Conservation (phyloP, 371 early-diverging fungal genomes). For the Mucor indicus region DNA sequence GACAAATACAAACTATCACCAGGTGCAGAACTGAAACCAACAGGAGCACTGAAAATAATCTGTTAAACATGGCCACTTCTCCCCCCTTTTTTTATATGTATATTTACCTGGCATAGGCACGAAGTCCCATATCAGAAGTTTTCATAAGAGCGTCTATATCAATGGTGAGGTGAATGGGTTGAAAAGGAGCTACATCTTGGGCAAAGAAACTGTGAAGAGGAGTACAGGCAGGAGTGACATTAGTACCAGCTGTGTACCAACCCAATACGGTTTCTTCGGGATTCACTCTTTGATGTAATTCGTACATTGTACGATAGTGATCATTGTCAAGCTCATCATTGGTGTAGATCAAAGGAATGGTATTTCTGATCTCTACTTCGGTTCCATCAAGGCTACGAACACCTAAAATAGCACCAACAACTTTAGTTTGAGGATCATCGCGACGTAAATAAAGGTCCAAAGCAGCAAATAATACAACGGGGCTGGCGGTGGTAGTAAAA, state of each 20-base stretch:
- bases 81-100: background rate
- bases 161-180: conserved; percentile 84
- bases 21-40: conserved; percentile 64
- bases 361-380: conserved; percentile 84
- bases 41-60: conserved; percentile 53
- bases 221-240: conserved; percentile 73
- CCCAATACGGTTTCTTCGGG: conserved; percentile 90
- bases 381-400: conserved; percentile 81
- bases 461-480: conserved; percentile 88
- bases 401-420: conserved; percentile 88
- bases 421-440: conserved; percentile 76
- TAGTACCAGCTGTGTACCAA: conserved; percentile 84
- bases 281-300: conserved; percentile 85
- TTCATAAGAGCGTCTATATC: conserved; percentile 72
- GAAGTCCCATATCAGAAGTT: conserved; percentile 70
- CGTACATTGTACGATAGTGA: conserved; percentile 82
- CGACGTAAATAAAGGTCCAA: conserved; percentile 91
- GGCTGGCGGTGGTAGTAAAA: conserved; percentile 67
- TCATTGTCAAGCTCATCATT: conserved; percentile 82
- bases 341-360: conserved; percentile 82
- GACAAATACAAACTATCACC: conserved; percentile 85
- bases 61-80: background rate
- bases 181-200: conserved; percentile 75
- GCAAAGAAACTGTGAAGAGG: conserved; percentile 87
- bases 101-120: conserved; percentile 69